Conservation (phyloP, 495 filamentous ascomycete species). For the Xylaria telfairii region DNA sequence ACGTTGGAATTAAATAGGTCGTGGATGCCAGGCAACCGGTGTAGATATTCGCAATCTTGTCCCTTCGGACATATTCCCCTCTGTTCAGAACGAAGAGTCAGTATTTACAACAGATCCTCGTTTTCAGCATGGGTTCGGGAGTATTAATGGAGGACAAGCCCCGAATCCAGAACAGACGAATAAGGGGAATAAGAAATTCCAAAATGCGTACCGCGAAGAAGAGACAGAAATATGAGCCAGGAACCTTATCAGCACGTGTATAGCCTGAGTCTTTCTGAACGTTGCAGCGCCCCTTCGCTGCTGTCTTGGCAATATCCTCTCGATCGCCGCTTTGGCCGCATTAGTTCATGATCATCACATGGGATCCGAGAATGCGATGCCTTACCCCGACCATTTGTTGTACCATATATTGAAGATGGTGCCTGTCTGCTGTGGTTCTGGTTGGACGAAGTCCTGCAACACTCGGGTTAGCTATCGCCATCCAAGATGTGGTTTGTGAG, state of each 20-base stretch:
- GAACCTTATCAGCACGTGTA: conserved; percentile 77
- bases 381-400: conserved; percentile 93
- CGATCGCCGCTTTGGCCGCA: no score
- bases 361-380: no score
- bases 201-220: conserved; percentile 69
- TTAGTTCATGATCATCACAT: no score
- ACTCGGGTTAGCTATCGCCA: no score
- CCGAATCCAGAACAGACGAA: background rate
- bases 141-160: no score
- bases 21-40: conserved; percentile 80
- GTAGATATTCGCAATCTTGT: conserved; percentile 91
- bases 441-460: conserved; percentile 70
- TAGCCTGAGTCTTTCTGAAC: conserved; percentile 83
- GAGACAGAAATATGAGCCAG: conserved; percentile 87
- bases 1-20: conserved; percentile 89
- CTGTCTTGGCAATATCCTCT: conserved; percentile 80
- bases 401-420: conserved; percentile 96
- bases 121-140: background rate
- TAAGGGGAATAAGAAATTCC: background rate
- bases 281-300: conserved; percentile 79
- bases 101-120: background rate
- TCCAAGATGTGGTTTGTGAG: no score
- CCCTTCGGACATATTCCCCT: conserved; percentile 82
- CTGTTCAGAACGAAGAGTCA: conserved; percentile 1
- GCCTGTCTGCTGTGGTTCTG: conserved; percentile 86